Evolutionary conservation across 176 grass and related monocot genomes (phyloP).

Genomic region (Rhynchospora pubera): DNA sequence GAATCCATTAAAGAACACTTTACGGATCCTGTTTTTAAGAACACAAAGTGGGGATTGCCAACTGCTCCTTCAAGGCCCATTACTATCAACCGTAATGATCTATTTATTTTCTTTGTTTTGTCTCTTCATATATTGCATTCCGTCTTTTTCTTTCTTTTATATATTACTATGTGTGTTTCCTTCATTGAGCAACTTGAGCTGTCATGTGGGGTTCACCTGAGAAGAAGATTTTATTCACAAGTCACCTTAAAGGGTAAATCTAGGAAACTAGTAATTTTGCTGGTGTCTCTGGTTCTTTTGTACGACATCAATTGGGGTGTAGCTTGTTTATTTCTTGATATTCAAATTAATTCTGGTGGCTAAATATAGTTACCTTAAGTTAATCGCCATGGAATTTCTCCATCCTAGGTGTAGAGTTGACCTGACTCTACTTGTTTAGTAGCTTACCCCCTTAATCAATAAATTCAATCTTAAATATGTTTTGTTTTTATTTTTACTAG

Average conservation of each 20-base stretch:
- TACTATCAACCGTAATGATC: constrained; percentile 45
- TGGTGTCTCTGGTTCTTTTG: not conserved
- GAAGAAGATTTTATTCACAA: not conserved
- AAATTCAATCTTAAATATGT: not conserved
- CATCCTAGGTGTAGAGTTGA: not conserved
- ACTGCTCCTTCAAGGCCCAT: constrained; percentile 46
- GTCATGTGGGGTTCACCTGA: not conserved
- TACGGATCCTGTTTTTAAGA: constrained; percentile 34
- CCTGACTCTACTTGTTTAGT: not conserved
- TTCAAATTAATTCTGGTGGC: not conserved
- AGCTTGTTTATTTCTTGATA: not conserved
- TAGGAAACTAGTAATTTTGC: not conserved
- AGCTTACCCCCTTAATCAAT: not conserved
- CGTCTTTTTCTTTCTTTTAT: not conserved
- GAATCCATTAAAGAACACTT: constrained; percentile 45
- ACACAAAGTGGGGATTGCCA: constrained; percentile 54
- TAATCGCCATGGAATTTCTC: not conserved
- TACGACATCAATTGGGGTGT: too few relatives aligned
- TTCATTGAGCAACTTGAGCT: not conserved
- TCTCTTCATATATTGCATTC: not conserved
- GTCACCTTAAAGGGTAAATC: not conserved
- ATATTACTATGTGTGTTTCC: not conserved
- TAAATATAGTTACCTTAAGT: not conserved
- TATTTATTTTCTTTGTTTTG: not conserved
- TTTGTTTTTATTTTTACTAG: constrained; percentile 15